These are phyloP conservation scores for Glarea lozoyensis DNA, from an alignment of 495 filamentous ascomycete species.

Conservation along the genomic window DNA sequence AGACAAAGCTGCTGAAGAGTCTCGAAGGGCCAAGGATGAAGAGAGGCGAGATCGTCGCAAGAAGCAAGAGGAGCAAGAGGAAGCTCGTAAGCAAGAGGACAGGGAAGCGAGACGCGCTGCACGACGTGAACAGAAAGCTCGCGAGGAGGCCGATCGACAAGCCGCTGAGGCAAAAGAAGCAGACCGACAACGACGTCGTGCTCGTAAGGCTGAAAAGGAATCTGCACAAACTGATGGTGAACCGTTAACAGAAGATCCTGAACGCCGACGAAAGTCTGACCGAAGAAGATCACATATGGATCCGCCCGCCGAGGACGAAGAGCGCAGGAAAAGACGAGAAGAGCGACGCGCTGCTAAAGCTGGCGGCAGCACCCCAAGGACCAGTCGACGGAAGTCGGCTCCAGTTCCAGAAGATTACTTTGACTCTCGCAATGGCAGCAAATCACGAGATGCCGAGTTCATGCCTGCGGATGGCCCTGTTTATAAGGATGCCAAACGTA, in stretches of 20 bases:
- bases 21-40: conserved; percentile 38
- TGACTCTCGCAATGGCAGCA: conserved; percentile 30
- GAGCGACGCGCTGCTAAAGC: conserved; percentile 36
- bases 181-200: conserved; percentile 20
- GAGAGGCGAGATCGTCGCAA: conserved; percentile 21
- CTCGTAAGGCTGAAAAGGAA: conserved; percentile 13
- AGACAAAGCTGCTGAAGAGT: conserved; percentile 37
- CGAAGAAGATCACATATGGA: conserved; percentile 20
- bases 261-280: conserved; percentile 10
- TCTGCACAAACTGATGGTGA: conserved; percentile 16
- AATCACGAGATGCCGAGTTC: conserved; percentile 26
- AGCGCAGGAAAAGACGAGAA: conserved; percentile 39
- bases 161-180: conserved; percentile 23
- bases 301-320: conserved; percentile 30
- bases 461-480: conserved; percentile 23
- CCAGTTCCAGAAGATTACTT: conserved; percentile 33
- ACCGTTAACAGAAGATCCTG: conserved; percentile 9
- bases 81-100: conserved; percentile 38
- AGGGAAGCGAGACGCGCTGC: conserved; percentile 39
- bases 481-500: conserved; percentile 15
- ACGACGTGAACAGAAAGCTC: conserved; percentile 29
- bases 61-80: conserved; percentile 26
- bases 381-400: conserved; percentile 26
- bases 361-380: conserved; percentile 21
- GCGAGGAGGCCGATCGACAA: conserved; percentile 22